These are phyloP conservation scores for Xylaria longipes DNA, from an alignment of 495 filamentous ascomycete genomes.

Conservation along the genomic window DNA sequence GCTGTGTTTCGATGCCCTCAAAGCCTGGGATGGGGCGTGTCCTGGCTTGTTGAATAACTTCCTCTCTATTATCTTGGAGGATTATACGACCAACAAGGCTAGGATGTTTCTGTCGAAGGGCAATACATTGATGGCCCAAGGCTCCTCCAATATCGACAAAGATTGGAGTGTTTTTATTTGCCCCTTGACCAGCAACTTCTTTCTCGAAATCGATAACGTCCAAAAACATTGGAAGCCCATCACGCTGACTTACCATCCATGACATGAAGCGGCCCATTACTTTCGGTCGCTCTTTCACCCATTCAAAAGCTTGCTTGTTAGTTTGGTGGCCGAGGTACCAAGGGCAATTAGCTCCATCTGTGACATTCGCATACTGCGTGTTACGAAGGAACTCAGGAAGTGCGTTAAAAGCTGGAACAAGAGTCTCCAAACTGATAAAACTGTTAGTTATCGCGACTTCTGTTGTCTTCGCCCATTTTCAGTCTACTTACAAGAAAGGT, in stretches of 20 bases:
- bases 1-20: constrained; percentile 34
- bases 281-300: constrained; percentile 33
- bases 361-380: constrained; percentile 18
- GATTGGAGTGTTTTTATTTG: constrained; percentile 13
- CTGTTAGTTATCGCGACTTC: background rate
- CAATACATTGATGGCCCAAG: constrained; percentile 50
- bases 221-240: constrained; percentile 24
- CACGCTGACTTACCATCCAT: constrained; percentile 27
- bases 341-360: background rate
- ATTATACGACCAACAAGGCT: constrained; percentile 49
- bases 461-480: background rate
- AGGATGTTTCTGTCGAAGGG: constrained; percentile 48
- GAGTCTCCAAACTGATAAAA: constrained; percentile 40
- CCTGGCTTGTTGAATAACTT: constrained; percentile 37
- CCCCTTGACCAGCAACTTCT: constrained; percentile 3
- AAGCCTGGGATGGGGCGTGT: constrained; percentile 2
- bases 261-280: constrained; percentile 1
- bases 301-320: constrained; percentile 30
- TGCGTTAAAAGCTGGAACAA: constrained; percentile 36
- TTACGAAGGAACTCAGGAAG: constrained; percentile 36
- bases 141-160: constrained; percentile 36
- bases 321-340: constrained; percentile 32
- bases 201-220: constrained; percentile 28
- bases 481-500: constrained; percentile 39
- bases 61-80: constrained; percentile 56